Conservation (phyloP, 116 monocot species). For the Iris pallida region DNA sequence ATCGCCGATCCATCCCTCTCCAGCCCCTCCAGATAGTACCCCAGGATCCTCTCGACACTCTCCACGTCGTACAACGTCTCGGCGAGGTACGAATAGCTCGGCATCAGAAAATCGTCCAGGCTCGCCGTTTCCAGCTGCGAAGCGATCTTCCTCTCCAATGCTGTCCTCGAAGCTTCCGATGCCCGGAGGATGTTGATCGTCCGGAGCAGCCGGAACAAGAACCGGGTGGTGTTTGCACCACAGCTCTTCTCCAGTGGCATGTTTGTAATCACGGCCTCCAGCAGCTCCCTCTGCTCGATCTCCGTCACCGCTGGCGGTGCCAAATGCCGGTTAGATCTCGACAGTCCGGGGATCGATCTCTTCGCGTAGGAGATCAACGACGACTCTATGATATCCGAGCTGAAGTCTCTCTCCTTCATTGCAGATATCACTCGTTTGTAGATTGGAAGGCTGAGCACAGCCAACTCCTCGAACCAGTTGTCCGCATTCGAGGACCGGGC, state of each 20-base stretch:
- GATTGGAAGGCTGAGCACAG: slow-evolving; percentile 51
- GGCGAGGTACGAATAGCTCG: slow-evolving; percentile 69
- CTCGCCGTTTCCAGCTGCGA: slow-evolving; percentile 67
- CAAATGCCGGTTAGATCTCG: slow-evolving; percentile 52
- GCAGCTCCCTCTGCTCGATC: slow-evolving; percentile 50
- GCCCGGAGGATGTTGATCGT: slow-evolving; percentile 57
- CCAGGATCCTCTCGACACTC: slow-evolving; percentile 71
- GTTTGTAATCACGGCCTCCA: slow-evolving; percentile 63
- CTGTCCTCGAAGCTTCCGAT: slow-evolving; percentile 32
- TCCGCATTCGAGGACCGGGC: too few species aligned
- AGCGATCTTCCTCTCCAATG: slow-evolving; percentile 69
- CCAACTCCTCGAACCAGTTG: slow-evolving; percentile 63
- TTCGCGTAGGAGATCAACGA: slow-evolving; percentile 77
- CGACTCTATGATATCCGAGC: slow-evolving; percentile 55
- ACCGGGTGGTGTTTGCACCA: slow-evolving; percentile 36
- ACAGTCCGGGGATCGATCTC: slow-evolving; percentile 71
- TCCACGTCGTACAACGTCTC: slow-evolving; percentile 96
- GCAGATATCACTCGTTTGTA: slow-evolving; percentile 71
- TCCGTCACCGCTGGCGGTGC: slow-evolving; percentile 19
- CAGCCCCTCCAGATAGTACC: slow-evolving; percentile 41
- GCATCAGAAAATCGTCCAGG: slow-evolving; percentile 86
- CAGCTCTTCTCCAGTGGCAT: slow-evolving; percentile 58
- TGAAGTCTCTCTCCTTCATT: slow-evolving; percentile 47
- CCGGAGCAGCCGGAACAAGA: slow-evolving; percentile 70
- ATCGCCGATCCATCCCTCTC: slow-evolving; percentile 15